Conservation (phyloP, 345 rosid genomes). For the Eucalyptus sp. region DNA sequence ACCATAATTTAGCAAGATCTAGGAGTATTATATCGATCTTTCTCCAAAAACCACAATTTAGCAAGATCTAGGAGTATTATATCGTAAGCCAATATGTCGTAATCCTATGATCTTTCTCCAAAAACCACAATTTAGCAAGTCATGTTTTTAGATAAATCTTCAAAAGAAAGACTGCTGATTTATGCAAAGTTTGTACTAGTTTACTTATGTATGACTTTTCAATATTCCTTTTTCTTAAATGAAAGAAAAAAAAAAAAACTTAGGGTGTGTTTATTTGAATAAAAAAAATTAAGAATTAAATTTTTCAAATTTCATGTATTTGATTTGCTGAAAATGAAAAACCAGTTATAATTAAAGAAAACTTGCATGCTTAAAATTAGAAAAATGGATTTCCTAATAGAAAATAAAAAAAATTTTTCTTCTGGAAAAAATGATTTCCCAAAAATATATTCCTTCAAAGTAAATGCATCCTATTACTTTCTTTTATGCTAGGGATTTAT, state of each 20-base stretch:
- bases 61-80: background rate
- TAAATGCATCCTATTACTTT: background rate
- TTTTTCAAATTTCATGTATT: background rate
- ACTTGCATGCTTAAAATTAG: background rate
- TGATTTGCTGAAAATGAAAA: background rate
- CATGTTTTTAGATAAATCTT: background rate
- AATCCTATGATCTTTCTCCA: background rate
- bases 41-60: background rate
- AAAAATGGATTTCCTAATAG: background rate
- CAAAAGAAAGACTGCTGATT: background rate
- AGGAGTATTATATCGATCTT: background rate
- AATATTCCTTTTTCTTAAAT: no score
- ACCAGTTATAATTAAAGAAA: background rate
- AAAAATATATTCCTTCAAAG: background rate
- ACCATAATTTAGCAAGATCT: background rate
- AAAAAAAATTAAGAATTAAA: background rate
- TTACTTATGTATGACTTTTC: background rate
- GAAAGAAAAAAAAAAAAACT: background rate
- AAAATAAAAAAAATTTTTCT: background rate
- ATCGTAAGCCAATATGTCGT: background rate
- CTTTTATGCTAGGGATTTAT: background rate
- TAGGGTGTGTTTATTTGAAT: background rate
- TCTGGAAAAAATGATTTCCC: background rate
- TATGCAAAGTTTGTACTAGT: background rate
- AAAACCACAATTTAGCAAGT: background rate